These are phyloP conservation scores for Sclerotinia sclerotiorum DNA, from an alignment of 2,329 filamentous ascomycete species.

Conservation along the genomic window DNA sequence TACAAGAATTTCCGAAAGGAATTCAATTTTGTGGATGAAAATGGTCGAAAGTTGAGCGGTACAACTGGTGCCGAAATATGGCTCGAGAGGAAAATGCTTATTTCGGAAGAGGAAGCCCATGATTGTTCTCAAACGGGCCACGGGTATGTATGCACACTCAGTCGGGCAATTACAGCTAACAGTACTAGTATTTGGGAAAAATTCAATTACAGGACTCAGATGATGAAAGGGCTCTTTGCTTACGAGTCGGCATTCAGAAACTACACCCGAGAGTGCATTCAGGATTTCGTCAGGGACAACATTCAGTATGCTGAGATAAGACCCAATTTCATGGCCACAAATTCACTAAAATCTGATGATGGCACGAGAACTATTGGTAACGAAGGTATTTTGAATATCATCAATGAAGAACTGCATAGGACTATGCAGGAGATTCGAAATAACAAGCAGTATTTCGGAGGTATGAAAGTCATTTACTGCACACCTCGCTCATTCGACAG, in stretches of 20 bases:
- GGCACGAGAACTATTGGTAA: conserved; percentile 55
- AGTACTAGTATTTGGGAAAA: conserved; percentile 51
- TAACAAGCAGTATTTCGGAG: conserved; percentile 52
- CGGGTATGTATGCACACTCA: conserved; percentile 48
- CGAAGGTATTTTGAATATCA: conserved; percentile 58
- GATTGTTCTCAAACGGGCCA: conserved; percentile 47
- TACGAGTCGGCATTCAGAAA: conserved; percentile 61
- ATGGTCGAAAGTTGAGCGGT: conserved; percentile 36
- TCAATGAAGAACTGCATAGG: conserved; percentile 53
- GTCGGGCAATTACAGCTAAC: conserved; percentile 27
- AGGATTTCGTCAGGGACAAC: conserved; percentile 62
- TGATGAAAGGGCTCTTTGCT: conserved; percentile 72
- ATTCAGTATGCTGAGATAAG: conserved; percentile 72
- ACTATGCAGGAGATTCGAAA: conserved; percentile 48
- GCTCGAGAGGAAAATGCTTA: conserved; percentile 62
- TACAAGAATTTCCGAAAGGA: conserved; percentile 46
- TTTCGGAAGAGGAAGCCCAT: conserved; percentile 61
- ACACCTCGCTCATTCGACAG: conserved; percentile 61
- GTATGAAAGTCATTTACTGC: conserved; percentile 71
- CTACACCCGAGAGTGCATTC: conserved; percentile 60
- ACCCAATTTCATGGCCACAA: conserved; percentile 64
- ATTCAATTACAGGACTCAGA: conserved; percentile 69
- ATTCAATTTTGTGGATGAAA: conserved; percentile 40
- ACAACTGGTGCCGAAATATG: conserved; percentile 49
- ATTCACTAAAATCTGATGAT: conserved; percentile 60